Conservation (phyloP, 768 basidiomycete species). For the Suillus placidus region DNA sequence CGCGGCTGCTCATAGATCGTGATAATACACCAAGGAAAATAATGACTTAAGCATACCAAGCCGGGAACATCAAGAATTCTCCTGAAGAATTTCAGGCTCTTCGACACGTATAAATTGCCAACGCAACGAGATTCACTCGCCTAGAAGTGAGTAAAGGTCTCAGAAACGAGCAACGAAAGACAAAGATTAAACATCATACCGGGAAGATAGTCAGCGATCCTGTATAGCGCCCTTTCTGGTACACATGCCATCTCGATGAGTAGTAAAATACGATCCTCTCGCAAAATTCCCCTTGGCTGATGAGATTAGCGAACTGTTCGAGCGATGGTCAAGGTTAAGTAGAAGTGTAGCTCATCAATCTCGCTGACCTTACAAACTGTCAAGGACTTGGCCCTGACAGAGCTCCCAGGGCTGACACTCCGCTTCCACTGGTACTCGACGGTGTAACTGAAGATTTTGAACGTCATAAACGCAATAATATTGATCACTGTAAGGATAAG, state of each 20-base stretch:
- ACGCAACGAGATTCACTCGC: not conserved
- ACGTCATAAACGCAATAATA: not conserved
- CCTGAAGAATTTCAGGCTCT: not conserved
- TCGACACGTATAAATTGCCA: not conserved
- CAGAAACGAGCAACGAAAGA: not conserved
- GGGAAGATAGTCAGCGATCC: not conserved
- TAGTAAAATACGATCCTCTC: not conserved
- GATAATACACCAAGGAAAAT: not conserved
- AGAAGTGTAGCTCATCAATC: not conserved
- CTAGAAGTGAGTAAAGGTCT: not conserved
- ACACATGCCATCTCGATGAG: not conserved
- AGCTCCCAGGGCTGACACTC: not conserved
- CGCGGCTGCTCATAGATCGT: conserved; percentile 16
- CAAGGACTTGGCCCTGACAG: not conserved
- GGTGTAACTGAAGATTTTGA: not conserved
- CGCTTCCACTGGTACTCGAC: not conserved
- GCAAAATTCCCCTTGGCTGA: not conserved
- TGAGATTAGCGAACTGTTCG: not conserved
- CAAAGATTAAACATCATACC: not conserved
- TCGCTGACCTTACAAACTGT: not conserved
- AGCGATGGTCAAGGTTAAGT: not conserved
- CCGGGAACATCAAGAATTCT: not conserved
- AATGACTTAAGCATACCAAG: not conserved
- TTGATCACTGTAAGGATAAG: not conserved
- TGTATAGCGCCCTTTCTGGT: conserved; percentile 1